phyloP scores from a whole-genome alignment of 1,139 yeast genomes.

The Geotrichum carabidarum region DNA sequence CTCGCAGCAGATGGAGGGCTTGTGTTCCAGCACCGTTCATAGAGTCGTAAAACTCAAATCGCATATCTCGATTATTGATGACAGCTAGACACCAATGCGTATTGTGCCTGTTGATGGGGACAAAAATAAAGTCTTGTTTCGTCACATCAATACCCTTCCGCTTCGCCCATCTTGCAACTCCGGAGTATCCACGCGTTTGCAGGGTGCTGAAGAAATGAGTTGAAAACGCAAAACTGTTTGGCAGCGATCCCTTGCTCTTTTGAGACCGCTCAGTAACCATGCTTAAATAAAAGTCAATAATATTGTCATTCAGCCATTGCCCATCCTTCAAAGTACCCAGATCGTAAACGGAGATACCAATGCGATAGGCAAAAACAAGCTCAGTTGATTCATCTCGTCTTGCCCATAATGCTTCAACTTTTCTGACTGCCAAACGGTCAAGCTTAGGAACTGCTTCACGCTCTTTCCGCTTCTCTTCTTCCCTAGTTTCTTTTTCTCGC shows the following conservation, averaged over 20 bases:
- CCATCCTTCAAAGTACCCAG: conserved; percentile 63
- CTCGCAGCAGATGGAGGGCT: conserved; percentile 51
- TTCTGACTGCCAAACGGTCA: neutral
- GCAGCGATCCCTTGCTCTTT: conserved; percentile 26
- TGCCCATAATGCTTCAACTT: conserved; percentile 1
- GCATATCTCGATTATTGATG: conserved; percentile 54
- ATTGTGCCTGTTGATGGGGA: conserved; percentile 75
- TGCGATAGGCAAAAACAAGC: conserved; percentile 43
- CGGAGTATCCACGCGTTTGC: conserved; percentile 60
- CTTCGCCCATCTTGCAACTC: conserved; percentile 87
- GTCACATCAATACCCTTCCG: conserved; percentile 68
- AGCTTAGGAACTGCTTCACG: neutral
- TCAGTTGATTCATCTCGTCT: conserved; percentile 23
- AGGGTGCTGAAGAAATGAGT: conserved; percentile 81
- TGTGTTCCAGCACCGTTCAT: conserved; percentile 51
- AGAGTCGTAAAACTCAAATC: conserved; percentile 74
- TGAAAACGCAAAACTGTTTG: conserved; percentile 63
- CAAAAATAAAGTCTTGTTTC: conserved; percentile 57
- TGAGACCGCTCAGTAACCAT: conserved; percentile 47
- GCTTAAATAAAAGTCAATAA: conserved; percentile 76
- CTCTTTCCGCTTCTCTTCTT: neutral
- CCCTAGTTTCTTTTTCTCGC: neutral
- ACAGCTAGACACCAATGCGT: conserved; percentile 93
- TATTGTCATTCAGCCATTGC: conserved; percentile 83
- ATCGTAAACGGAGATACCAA: conserved; percentile 65